phyloP scores from a whole-genome alignment of 345 rosid species.

The Turnera subulata region DNA sequence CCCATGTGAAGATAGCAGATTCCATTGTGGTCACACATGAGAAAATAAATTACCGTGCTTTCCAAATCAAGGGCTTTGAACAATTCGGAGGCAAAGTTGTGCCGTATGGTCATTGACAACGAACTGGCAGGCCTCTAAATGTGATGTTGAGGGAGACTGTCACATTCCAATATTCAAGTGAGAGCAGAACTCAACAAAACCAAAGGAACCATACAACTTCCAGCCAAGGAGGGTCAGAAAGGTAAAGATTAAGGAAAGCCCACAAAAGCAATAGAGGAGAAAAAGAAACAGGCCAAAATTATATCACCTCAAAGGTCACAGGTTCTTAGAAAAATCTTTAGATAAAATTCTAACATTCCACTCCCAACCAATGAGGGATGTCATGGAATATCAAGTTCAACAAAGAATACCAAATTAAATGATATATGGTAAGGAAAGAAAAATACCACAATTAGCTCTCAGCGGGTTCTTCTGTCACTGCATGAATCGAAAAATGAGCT shows the following conservation, averaged over 20 bases:
- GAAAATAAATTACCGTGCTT: slow-evolving; percentile 59
- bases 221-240: too few species aligned
- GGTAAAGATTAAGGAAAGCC: too few species aligned
- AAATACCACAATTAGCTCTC: slow-evolving; percentile 57
- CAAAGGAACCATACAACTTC: background rate
- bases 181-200: slow-evolving; percentile 13
- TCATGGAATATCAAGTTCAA: background rate
- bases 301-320: too few species aligned
- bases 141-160: slow-evolving; percentile 88
- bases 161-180: slow-evolving; percentile 12
- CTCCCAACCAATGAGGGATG: too few species aligned
- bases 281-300: too few species aligned
- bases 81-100: slow-evolving; percentile 88
- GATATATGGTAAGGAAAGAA: slow-evolving; percentile 5
- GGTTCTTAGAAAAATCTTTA: too few species aligned
- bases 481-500: slow-evolving; percentile 25
- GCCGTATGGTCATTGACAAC: slow-evolving; percentile 82
- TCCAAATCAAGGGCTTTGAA: slow-evolving; percentile 93
- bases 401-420: background rate
- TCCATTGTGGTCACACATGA: too few species aligned
- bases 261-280: too few species aligned
- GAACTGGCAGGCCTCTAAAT: slow-evolving; percentile 90
- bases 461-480: too few species aligned
- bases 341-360: too few species aligned
- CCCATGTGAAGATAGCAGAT: too few species aligned